These are phyloP conservation scores for Phytophthora multivora DNA, from an alignment of 352 stramenopile species.

Conservation along the genomic window DNA sequence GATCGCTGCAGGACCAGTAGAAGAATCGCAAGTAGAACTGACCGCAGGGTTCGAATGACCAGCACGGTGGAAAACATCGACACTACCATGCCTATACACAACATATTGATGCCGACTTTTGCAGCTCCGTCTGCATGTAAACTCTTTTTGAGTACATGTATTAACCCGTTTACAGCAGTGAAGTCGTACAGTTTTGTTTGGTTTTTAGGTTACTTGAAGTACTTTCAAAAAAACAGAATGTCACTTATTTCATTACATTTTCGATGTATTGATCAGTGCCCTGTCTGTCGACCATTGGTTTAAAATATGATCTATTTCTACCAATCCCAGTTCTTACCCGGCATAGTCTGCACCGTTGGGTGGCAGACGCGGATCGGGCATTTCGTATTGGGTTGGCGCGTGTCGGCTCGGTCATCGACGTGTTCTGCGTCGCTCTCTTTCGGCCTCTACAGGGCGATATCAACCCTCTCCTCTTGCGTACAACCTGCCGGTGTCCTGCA, in stretches of 20 bases:
- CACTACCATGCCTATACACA: not conserved
- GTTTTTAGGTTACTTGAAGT: no score
- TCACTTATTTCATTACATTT: no score
- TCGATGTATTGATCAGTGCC: no score
- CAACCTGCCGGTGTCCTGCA: not conserved
- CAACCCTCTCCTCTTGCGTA: not conserved
- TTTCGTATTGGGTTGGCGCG: conserved; percentile 21
- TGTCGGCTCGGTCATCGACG: not conserved
- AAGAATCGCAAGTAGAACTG: no score
- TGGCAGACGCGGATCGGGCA: conserved; percentile 31
- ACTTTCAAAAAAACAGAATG: no score
- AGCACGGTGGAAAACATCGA: no score
- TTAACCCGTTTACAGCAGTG: no score
- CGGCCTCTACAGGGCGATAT: not conserved
- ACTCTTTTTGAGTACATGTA: no score
- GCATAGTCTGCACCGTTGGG: conserved; percentile 30
- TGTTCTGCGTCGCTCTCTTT: conserved; percentile 7
- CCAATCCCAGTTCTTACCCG: conserved; percentile 15
- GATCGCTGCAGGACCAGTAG: conserved; percentile 77
- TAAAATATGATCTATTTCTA: not conserved
- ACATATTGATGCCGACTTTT: conserved; percentile 4
- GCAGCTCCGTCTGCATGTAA: no score
- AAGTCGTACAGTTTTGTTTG: no score
- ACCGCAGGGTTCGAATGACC: no score
- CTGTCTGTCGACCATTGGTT: not conserved